Base-by-base conservation (phyloP, 495 filamentous ascomycete genomes). In the Penicillium atrosanguineum region DNA sequence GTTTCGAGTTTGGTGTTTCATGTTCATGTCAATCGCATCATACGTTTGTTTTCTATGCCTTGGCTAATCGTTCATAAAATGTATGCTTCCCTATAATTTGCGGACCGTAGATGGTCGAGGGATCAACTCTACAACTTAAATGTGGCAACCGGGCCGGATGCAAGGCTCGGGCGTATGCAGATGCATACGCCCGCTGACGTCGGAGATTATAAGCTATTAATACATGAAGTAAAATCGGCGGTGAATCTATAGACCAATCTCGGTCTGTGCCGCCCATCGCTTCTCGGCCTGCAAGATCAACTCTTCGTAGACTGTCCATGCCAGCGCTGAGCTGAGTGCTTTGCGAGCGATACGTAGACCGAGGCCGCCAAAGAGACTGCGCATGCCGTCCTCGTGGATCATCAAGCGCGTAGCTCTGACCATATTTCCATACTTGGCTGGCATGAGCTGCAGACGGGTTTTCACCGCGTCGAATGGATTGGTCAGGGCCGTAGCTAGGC, bases 391-490 rank as follows among this genome's bases (percentile, higher is more conserved):
- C 62, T 95, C 87, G 20, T 65, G 71, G 6, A 97, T 69, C 88
- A 99, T 95, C 52, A 83, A 69, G 56, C 71, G 76, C 20, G 79
- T 82, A 4, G 90, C 90, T 26, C 86, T 82, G 53, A 89, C 63
- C 88, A 96, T 90, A 61, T 97, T 97, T 28, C 81, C 75, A 61
- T 99, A 99, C 52, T 81, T 77, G 7, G 73, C 79, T 20, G 94
- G 94, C 74, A 91, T 85, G 16, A 99, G 79, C 77, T 99, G 94
- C 53, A 98, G 80, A 44, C 94, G 76, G 15, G 94, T 98, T 79
- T 98, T 98, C 68, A 97, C 83, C 4, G 91, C 89, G 72, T 98
- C 94, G 57, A 97, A 97, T 2, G 94, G 94, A 69, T 98, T 98
- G 19, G 94, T 95, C 46, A 96, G 78, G 11, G 87, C 83, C 4